Evolutionary conservation across 2,329 filamentous ascomycete genomes (phyloP).

Genomic region (Colletotrichum australisinense): DNA sequence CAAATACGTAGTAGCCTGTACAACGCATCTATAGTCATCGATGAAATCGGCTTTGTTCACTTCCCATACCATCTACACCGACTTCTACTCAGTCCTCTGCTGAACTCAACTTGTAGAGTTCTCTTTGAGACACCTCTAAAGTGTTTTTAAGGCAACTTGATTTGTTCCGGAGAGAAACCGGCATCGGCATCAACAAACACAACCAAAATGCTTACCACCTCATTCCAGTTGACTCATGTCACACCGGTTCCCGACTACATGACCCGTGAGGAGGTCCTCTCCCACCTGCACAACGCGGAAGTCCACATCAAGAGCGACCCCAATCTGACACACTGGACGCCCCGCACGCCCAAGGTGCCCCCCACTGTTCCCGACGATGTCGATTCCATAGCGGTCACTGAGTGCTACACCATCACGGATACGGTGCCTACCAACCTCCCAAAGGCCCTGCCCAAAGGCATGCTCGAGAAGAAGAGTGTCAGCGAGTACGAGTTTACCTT

Average conservation of each 20-base stretch:
- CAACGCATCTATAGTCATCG: not conserved
- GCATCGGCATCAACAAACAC: not conserved
- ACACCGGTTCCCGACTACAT: slow-evolving; percentile 54
- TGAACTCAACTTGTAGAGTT: not conserved
- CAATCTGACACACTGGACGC: slow-evolving; percentile 55
- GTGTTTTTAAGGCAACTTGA: no score
- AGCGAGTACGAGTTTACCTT: slow-evolving; percentile 66
- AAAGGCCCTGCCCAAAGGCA: slow-evolving; percentile 57
- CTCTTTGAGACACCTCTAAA: not conserved
- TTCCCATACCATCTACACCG: not conserved
- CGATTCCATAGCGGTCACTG: slow-evolving; percentile 41
- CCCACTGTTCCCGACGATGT: slow-evolving; percentile 44
- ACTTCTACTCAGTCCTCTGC: not conserved
- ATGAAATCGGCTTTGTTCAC: not conserved
- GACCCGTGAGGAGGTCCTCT: slow-evolving; percentile 49
- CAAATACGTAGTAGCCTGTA: not conserved
- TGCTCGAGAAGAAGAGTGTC: slow-evolving; percentile 65
- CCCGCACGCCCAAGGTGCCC: slow-evolving; percentile 39
- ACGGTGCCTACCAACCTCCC: slow-evolving; percentile 53
- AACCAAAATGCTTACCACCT: slow-evolving; percentile 55
- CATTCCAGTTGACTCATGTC: slow-evolving; percentile 53
- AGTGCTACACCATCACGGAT: slow-evolving; percentile 61
- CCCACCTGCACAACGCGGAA: slow-evolving; percentile 61
- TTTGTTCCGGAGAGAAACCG: not conserved
- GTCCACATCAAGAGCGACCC: slow-evolving; percentile 65